Percentiles rank a stretch among this genome's conserved stretches.
These are phyloP conservation scores for Marasmius tenuissimus DNA, from an alignment of 1,284 basidiomycete species.

Conservation along the genomic window DNA sequence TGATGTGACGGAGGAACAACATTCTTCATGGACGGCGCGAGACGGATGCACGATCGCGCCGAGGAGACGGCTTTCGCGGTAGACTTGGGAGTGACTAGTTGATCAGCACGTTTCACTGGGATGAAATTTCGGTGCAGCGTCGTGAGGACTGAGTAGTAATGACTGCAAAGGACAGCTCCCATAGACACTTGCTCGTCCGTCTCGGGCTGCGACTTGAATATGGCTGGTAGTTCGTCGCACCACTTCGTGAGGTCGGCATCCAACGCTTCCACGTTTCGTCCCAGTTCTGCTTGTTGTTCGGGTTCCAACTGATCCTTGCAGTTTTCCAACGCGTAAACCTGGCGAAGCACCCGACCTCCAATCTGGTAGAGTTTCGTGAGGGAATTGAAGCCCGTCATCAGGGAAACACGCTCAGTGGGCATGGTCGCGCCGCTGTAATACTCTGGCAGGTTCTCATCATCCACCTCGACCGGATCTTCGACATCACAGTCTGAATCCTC, in stretches of 20 bases:
- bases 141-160: conserved; percentile 86
- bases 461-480: conserved; percentile 77
- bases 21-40: conserved; percentile 83
- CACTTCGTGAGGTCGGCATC: conserved; percentile 77
- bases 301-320: conserved; percentile 73
- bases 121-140: conserved; percentile 89
- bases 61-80: conserved; percentile 77
- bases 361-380: conserved; percentile 80
- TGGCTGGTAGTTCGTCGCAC: conserved; percentile 74
- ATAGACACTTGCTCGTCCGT: conserved; percentile 81
- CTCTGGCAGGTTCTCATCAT: conserved; percentile 73
- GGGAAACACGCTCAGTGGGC: conserved; percentile 54
- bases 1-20: conserved; percentile 87
- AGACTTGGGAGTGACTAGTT: conserved; percentile 63
- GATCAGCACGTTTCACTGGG: conserved; percentile 61
- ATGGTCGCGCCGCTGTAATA: conserved; percentile 66
- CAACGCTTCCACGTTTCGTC: conserved; percentile 72
- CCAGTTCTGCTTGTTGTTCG: conserved; percentile 71
- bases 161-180: conserved; percentile 85
- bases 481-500: conserved; percentile 83
- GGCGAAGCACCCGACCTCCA: conserved; percentile 76
- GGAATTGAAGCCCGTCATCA: conserved; percentile 81
- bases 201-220: conserved; percentile 70
- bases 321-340: conserved; percentile 77
- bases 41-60: conserved; percentile 78